phyloP scores from a whole-genome alignment of 768 basidiomycete genomes.

The Cystobasidium onofrii region DNA sequence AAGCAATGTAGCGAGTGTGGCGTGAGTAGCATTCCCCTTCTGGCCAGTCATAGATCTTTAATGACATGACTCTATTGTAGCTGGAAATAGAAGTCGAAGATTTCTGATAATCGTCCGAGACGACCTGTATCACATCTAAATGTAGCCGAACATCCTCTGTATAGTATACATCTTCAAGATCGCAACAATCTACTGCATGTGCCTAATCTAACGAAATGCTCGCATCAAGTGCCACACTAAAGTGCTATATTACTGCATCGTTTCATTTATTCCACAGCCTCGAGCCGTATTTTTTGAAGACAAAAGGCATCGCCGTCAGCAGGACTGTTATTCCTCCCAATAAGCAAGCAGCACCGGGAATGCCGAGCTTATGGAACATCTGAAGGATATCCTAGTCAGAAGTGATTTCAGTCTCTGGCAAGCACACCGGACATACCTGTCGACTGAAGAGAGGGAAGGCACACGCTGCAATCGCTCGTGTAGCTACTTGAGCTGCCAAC shows the following conservation, averaged over 20 bases:
- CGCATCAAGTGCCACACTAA: no score
- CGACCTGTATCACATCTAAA: no score
- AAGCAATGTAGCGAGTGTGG: constrained; percentile 81
- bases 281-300: constrained; percentile 26
- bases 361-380: constrained; percentile 34
- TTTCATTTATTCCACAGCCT: background rate
- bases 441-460: constrained; percentile 29
- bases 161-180: background rate
- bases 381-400: no score
- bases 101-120: no score
- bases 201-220: no score
- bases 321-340: constrained; percentile 32
- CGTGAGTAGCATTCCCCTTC: no score
- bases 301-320: constrained; percentile 33
- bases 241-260: background rate
- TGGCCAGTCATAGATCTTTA: no score
- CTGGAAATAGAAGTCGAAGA: constrained; percentile 30
- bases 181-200: no score
- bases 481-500: constrained; percentile 34
- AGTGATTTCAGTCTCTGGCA: no score
- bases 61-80: no score
- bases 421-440: constrained; percentile 2
- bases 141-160: constrained; percentile 1
- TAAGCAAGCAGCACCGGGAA: constrained; percentile 36
- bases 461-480: constrained; percentile 31